phyloP scores from a whole-genome alignment of 179 eudicot genomes.

The Camellia oleifera region DNA sequence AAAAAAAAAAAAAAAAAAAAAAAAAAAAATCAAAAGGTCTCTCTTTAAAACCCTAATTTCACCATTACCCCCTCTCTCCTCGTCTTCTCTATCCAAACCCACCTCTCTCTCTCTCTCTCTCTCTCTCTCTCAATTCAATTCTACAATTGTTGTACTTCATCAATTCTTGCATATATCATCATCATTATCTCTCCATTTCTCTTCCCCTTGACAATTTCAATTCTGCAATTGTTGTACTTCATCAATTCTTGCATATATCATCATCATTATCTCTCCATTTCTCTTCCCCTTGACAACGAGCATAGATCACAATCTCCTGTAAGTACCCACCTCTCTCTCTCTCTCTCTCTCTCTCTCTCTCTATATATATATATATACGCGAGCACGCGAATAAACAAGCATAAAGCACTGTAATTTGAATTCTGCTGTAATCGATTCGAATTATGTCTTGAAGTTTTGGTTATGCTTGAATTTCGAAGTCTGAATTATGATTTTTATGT shows the following conservation, averaged over 20 bases:
- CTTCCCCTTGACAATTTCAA: neutral
- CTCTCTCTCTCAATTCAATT: neutral
- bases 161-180: neutral
- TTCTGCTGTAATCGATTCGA: neutral
- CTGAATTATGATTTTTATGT: neutral
- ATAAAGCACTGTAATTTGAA: neutral
- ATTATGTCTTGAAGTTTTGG: neutral
- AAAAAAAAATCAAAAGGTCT: neutral
- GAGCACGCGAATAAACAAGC: neutral
- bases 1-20: no score
- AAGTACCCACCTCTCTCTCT: neutral
- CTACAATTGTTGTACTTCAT: neutral
- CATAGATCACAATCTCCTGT: constrained; percentile 4
- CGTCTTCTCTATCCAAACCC: constrained; percentile 14
- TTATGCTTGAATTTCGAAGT: no score
- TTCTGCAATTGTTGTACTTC: neutral
- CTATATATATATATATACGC: neutral
- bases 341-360: neutral
- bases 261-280: neutral
- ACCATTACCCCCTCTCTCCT: neutral
- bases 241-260: neutral
- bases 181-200: neutral
- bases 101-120: neutral
- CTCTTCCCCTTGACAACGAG: neutral
- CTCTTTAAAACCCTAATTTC: constrained; percentile 13